Evolutionary conservation across 164 flowering plant species (phyloP).

Genomic region (Macadamia tetraphylla): DNA sequence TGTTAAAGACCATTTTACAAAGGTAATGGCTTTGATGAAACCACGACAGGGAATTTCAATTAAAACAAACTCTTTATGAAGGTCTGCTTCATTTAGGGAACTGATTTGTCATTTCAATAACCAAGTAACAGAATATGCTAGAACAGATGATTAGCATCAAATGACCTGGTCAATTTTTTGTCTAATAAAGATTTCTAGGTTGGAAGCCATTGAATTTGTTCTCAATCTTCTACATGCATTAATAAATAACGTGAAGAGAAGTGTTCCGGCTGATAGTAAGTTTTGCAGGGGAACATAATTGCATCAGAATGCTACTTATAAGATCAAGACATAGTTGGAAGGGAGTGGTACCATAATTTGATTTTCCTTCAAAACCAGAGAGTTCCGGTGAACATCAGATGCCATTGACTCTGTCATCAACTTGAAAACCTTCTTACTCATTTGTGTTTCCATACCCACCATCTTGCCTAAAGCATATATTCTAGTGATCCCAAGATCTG

Average conservation of each 20-base stretch:
- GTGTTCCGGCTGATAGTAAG: background rate
- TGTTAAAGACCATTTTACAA: too few relatives aligned
- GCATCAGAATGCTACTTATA: background rate
- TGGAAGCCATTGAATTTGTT: too few relatives aligned
- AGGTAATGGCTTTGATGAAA: too few relatives aligned
- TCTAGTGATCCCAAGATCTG: constrained; percentile 82
- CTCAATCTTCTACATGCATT: too few relatives aligned
- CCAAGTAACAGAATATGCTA: too few relatives aligned
- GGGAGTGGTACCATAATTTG: constrained; percentile 60
- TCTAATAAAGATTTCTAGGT: too few relatives aligned
- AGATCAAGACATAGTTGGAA: background rate
- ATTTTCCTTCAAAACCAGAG: constrained; percentile 53
- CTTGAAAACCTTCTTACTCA: constrained; percentile 74
- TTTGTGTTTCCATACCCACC: constrained; percentile 75
- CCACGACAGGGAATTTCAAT: too few relatives aligned
- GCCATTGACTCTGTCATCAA: constrained; percentile 70
- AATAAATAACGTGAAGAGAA: background rate
- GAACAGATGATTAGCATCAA: too few relatives aligned
- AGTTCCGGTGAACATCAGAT: constrained; percentile 53
- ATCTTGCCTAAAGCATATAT: constrained; percentile 79
- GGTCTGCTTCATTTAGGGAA: too few relatives aligned
- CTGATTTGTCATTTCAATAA: too few relatives aligned
- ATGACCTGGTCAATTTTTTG: too few relatives aligned
- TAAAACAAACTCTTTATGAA: too few relatives aligned
- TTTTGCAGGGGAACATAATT: background rate